Evolutionary conservation across 257 asterid species (phyloP).

Genomic region (Plectranthus barbatus): DNA sequence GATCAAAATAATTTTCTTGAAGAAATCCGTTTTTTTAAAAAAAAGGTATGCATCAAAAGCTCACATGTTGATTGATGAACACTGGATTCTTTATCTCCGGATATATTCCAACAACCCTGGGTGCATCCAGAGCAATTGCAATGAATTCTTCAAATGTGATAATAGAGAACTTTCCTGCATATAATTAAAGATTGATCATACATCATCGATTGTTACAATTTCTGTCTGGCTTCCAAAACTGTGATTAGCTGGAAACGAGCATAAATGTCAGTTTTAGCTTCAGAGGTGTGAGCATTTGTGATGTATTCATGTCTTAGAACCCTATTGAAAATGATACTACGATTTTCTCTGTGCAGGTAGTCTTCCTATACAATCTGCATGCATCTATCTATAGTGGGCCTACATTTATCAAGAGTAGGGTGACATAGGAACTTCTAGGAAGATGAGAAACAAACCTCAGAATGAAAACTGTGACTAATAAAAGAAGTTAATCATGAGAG

Average conservation of each 20-base stretch:
- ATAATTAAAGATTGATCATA: too few relatives aligned
- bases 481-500: not conserved
- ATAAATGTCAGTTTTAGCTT: too few relatives aligned
- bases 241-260: too few relatives aligned
- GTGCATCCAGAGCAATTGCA: constrained; percentile 78
- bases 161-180: constrained; percentile 73
- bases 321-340: too few relatives aligned
- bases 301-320: too few relatives aligned
- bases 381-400: too few relatives aligned
- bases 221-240: too few relatives aligned
- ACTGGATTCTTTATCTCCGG: constrained; percentile 96
- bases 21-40: not conserved
- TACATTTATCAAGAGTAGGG: not conserved
- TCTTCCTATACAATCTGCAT: too few relatives aligned
- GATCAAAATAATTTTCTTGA: not conserved
- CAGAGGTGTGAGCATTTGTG: too few relatives aligned
- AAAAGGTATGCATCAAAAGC: constrained; percentile 17
- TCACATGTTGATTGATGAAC: constrained; percentile 73
- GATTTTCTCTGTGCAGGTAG: too few relatives aligned
- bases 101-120: constrained; percentile 88
- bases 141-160: constrained; percentile 84
- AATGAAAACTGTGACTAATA: not conserved
- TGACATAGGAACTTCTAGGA: not conserved
- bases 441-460: not conserved
- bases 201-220: too few relatives aligned